These are phyloP conservation scores for Aspergillus amoenus DNA, from an alignment of 2,329 filamentous ascomycete genomes.

Conservation along the genomic window DNA sequence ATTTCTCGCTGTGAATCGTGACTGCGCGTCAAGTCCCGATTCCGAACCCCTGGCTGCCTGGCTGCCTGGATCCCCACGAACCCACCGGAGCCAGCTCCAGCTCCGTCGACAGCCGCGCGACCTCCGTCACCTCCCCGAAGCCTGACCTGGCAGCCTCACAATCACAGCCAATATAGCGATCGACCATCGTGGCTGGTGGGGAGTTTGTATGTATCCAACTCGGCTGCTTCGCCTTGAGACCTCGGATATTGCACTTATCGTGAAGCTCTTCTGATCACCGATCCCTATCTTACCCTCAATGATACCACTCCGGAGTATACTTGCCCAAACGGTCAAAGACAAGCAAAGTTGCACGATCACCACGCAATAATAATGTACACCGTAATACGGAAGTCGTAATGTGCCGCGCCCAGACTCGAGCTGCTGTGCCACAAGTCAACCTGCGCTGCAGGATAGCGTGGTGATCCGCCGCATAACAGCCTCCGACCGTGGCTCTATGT, in stretches of 20 bases:
- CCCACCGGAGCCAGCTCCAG: slow-evolving; percentile 6
- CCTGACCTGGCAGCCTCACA: background rate
- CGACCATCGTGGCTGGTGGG: slow-evolving; percentile 16
- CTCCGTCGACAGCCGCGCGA: background rate
- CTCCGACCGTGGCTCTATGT: slow-evolving; percentile 9
- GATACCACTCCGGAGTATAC: background rate
- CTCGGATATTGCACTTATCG: background rate
- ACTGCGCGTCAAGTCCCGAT: background rate
- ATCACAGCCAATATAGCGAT: slow-evolving; percentile 17
- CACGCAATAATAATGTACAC: background rate
- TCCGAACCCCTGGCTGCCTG: slow-evolving; percentile 18
- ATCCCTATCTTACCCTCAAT: background rate
- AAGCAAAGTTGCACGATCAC: background rate
- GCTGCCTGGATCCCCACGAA: slow-evolving; percentile 21
- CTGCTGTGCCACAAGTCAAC: background rate
- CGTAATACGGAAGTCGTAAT: background rate
- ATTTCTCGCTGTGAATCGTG: background rate
- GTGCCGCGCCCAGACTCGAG: background rate
- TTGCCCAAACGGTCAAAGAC: background rate
- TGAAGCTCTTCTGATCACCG: background rate
- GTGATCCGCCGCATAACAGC: slow-evolving; percentile 9
- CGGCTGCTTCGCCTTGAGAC: background rate
- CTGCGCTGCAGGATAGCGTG: background rate
- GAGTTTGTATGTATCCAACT: slow-evolving; percentile 1
- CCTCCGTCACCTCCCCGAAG: background rate